Percentiles rank a stretch among this genome's conserved stretches.
These are phyloP conservation scores for Scenedesmus sp. DNA, from an alignment of 163 green algal genomes.

Conservation along the genomic window DNA sequence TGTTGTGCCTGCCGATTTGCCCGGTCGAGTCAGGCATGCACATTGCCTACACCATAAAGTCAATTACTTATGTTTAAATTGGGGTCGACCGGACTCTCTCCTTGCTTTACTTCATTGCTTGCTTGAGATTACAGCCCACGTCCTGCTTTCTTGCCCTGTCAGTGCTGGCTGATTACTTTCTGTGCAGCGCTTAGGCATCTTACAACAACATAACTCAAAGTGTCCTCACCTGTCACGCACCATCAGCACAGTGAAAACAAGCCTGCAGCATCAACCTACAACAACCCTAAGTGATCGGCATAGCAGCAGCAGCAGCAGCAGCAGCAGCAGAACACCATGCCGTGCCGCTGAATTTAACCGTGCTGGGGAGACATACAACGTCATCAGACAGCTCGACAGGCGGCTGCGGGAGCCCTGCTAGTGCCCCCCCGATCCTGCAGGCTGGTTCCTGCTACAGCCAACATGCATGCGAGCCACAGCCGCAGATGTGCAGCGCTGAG, in stretches of 20 bases:
- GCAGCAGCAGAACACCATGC: background rate
- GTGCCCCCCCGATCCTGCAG: background rate
- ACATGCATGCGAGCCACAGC: constrained; percentile 8
- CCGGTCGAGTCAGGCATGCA: too few species aligned
- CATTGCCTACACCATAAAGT: background rate
- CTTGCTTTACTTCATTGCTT: too few species aligned
- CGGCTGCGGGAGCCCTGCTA: background rate
- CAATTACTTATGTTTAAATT: too few species aligned
- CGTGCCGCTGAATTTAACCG: too few species aligned
- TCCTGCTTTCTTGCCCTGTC: too few species aligned
- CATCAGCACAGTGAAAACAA: background rate
- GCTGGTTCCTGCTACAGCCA: background rate
- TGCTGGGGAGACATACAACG: too few species aligned
- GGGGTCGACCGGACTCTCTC: too few species aligned
- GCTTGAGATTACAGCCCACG: too few species aligned
- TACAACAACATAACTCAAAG: too few species aligned
- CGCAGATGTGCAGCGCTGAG: constrained; percentile 30
- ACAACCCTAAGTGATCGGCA: background rate
- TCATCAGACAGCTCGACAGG: too few species aligned
- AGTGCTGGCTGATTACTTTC: background rate
- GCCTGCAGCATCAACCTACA: background rate
- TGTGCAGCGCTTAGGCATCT: background rate
- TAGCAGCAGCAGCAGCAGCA: too few species aligned
- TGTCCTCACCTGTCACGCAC: background rate
- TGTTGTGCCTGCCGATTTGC: background rate